Percentiles rank a stretch among this genome's conserved stretches.
These are phyloP conservation scores for Massospora cicadina DNA, from an alignment of 371 early-diverging fungal genomes.

Conservation along the genomic window DNA sequence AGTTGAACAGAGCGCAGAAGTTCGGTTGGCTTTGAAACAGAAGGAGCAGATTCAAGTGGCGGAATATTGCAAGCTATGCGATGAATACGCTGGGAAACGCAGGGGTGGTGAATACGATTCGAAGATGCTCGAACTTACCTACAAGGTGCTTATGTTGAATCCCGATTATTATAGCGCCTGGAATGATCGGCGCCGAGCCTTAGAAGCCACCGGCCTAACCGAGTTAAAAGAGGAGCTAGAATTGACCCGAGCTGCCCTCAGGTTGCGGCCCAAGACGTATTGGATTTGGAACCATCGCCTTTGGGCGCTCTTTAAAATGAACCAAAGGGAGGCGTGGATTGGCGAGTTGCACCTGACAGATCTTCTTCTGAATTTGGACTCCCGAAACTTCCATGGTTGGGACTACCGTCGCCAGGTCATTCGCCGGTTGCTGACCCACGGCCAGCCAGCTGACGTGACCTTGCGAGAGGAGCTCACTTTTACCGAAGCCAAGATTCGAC, in stretches of 20 bases:
- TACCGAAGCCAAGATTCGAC: conserved; percentile 65
- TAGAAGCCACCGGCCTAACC: conserved; percentile 15
- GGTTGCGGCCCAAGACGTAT: conserved; percentile 68
- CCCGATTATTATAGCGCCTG: conserved; percentile 83
- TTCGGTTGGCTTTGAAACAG: background rate
- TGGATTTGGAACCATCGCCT: conserved; percentile 91
- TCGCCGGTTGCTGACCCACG: conserved; percentile 17
- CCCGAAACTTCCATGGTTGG: conserved; percentile 95
- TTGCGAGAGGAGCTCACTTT: conserved; percentile 54
- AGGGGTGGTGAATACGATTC: conserved; percentile 10
- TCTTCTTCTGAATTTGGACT: conserved; percentile 63
- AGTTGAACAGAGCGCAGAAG: background rate
- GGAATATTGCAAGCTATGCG: background rate
- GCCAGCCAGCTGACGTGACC: conserved; percentile 3
- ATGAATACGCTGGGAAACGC: background rate
- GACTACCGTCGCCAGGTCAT: conserved; percentile 75
- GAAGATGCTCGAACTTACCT: conserved; percentile 33
- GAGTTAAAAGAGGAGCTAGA: conserved; percentile 33
- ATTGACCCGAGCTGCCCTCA: conserved; percentile 40
- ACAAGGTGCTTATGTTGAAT: conserved; percentile 49
- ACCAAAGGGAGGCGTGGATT: conserved; percentile 51
- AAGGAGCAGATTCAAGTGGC: background rate
- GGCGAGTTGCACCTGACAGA: conserved; percentile 54
- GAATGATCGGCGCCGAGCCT: conserved; percentile 62
- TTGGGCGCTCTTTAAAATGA: conserved; percentile 62